Conservation (phyloP, 2,329 filamentous ascomycete species). For the Teratosphaeria zuluensis region DNA sequence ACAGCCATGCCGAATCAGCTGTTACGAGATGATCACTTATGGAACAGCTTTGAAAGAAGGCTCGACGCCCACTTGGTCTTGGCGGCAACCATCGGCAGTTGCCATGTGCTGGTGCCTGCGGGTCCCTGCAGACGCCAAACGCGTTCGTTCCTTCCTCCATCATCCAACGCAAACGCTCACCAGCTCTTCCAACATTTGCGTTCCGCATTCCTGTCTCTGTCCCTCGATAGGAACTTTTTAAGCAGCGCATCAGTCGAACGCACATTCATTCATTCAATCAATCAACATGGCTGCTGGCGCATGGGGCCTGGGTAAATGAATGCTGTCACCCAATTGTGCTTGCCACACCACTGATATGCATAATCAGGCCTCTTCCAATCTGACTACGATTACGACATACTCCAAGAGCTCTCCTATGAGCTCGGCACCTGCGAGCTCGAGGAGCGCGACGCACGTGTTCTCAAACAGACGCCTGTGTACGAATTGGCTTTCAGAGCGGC, state of each 20-base stretch:
- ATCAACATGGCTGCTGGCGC: neutral
- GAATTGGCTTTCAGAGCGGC: neutral
- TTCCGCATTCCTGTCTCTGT: neutral
- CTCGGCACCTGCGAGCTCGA: neutral
- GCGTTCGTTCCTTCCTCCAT: neutral
- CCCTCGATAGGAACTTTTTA: neutral
- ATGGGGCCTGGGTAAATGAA: neutral
- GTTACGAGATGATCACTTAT: neutral
- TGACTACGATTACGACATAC: constrained; percentile 4
- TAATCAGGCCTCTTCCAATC: constrained; percentile 3
- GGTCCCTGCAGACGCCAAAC: neutral
- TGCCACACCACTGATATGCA: neutral
- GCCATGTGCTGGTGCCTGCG: neutral
- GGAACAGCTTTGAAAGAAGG: neutral
- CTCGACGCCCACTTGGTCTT: neutral
- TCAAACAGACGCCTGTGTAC: neutral
- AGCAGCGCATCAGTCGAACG: neutral
- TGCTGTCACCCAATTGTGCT: neutral
- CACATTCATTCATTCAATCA: neutral
- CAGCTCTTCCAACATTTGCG: neutral
- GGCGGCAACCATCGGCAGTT: neutral
- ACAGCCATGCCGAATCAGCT: too few species aligned
- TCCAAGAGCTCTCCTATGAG: constrained; percentile 1
- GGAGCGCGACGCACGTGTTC: neutral
- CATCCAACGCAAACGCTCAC: neutral